Percentiles rank a stretch among this genome's conserved stretches.
Evolutionary conservation across 495 filamentous ascomycete species (phyloP).

Genomic region (Penicillium cosmopolitanum): DNA sequence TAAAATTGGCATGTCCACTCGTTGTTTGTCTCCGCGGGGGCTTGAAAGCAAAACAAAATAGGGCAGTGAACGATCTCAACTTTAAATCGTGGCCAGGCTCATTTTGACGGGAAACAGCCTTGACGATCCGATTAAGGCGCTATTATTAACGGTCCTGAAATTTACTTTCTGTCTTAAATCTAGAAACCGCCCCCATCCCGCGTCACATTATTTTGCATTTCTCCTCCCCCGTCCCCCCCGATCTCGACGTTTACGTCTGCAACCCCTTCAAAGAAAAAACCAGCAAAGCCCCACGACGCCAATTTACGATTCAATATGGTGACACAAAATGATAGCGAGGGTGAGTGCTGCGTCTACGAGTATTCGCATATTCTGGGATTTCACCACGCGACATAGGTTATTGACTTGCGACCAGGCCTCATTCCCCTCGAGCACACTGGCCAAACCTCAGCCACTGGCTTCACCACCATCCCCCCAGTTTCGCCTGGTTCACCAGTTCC

Average conservation of each 20-base stretch:
- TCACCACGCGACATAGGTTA: background rate
- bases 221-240: background rate
- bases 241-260: background rate
- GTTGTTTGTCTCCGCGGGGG: too few species aligned
- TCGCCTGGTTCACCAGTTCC: constrained; percentile 1
- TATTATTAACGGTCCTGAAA: constrained; percentile 10
- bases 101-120: constrained; percentile 4
- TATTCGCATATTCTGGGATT: background rate
- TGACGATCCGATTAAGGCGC: constrained; percentile 4
- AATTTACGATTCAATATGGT: constrained; percentile 7
- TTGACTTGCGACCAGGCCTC: constrained; percentile 4
- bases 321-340: constrained; percentile 11
- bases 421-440: constrained; percentile 2
- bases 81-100: background rate
- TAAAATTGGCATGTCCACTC: too few species aligned
- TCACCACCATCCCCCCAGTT: background rate
- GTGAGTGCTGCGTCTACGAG: background rate
- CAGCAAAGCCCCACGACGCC: too few species aligned
- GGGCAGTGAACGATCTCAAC: constrained; percentile 4
- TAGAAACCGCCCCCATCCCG: constrained; percentile 5
- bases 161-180: constrained; percentile 4
- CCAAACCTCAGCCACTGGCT: background rate
- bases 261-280: background rate
- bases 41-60: background rate
- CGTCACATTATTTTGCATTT: background rate